phyloP scores from a whole-genome alignment of 345 rosid species.

The Camelina sativa region DNA sequence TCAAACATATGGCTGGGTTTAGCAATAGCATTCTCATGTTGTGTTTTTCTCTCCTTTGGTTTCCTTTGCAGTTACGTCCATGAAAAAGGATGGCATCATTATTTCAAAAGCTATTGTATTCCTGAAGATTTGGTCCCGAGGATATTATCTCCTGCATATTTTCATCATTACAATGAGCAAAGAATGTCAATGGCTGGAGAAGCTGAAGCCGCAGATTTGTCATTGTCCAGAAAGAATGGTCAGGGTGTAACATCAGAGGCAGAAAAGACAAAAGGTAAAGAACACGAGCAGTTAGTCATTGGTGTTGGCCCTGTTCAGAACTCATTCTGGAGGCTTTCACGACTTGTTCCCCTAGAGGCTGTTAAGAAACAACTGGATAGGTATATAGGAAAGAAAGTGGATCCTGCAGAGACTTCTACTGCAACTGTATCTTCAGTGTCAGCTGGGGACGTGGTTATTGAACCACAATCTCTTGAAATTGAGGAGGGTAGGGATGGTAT shows the following conservation, averaged over 20 bases:
- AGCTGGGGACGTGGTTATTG: constrained; percentile 68
- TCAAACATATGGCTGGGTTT: constrained; percentile 26
- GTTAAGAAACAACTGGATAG: constrained; percentile 64
- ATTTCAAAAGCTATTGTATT: constrained; percentile 94
- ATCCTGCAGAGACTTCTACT: constrained; percentile 50
- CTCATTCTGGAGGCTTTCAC: constrained; percentile 93
- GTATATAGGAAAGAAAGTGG: constrained; percentile 61
- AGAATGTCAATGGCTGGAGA: constrained; percentile 55
- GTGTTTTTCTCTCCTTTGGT: not conserved
- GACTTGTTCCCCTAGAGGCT: constrained; percentile 86
- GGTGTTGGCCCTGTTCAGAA: constrained; percentile 96
- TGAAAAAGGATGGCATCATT: constrained; percentile 89
- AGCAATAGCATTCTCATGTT: not conserved
- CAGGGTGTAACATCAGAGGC: constrained; percentile 50
- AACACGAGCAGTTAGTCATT: constrained; percentile 75
- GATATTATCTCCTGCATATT: constrained; percentile 93
- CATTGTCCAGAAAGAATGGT: constrained; percentile 47
- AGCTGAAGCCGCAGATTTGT: constrained; percentile 46
- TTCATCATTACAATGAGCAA: constrained; percentile 87
- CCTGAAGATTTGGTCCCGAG: constrained; percentile 98
- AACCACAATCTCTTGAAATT: constrained; percentile 88
- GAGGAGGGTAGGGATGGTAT: constrained; percentile 95
- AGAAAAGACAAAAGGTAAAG: constrained; percentile 56
- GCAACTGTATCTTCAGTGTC: constrained; percentile 48
- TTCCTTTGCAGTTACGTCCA: constrained; percentile 73